Conservation (phyloP, 208 protist genomes). For the Tritrichomonas musculus region DNA sequence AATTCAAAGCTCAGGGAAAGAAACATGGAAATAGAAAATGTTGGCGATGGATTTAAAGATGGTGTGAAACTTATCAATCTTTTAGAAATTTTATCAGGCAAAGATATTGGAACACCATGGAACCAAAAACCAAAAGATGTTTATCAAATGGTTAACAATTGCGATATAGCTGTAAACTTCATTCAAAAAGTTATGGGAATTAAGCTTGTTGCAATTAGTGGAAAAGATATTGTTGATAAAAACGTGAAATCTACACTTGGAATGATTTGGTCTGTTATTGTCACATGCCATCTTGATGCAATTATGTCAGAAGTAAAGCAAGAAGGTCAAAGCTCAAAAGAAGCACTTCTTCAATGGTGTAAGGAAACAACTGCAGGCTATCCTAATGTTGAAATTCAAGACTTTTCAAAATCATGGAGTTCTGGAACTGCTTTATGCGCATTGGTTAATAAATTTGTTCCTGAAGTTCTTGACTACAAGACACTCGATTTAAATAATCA, state of each 20-base stretch:
- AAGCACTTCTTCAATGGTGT: constrained; percentile 9
- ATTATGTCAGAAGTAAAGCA: not conserved
- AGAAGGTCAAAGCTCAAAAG: not conserved
- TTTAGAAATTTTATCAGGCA: not conserved
- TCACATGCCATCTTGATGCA: not conserved
- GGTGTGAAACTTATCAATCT: not conserved
- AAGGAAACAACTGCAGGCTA: not conserved
- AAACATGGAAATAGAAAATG: not conserved
- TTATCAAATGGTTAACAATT: not conserved
- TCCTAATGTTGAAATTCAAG: not conserved
- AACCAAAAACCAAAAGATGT: not conserved
- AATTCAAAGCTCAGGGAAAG: not conserved
- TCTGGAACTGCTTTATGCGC: constrained; percentile 6
- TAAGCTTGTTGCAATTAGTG: constrained; percentile 23
- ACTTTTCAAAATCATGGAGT: constrained; percentile 24
- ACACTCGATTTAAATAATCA: not conserved
- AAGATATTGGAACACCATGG: not conserved
- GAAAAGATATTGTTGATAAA: not conserved
- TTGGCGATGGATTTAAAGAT: not conserved
- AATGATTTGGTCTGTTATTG: not conserved
- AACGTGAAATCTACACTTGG: not conserved
- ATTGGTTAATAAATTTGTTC: not conserved
- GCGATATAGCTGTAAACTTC: not conserved
- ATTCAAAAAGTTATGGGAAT: not conserved
- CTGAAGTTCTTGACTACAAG: not conserved